A percentile compares a stretch with the other conserved stretches of the same genome.
phyloP scores from a whole-genome alignment of 108 stramenopile species.

The Cyclotella choctawhatcheeana region DNA sequence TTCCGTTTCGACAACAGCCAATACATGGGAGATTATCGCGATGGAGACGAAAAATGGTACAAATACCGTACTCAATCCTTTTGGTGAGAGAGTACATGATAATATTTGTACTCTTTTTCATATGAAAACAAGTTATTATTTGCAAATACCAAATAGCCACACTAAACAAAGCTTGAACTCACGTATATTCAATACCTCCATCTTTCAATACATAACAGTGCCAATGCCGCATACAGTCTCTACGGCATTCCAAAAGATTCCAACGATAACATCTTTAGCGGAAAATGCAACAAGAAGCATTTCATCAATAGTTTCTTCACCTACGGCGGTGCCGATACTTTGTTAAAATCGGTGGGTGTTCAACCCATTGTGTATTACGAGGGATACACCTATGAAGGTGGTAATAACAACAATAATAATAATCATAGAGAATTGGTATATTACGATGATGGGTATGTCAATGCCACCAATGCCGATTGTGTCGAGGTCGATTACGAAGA shows the following conservation, averaged over 20 bases:
- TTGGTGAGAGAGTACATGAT: background rate
- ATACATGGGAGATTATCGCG: background rate
- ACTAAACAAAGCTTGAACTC: too few relatives aligned
- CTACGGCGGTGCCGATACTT: slow-evolving; percentile 48
- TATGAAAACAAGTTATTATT: too few relatives aligned
- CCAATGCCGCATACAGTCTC: slow-evolving; percentile 64
- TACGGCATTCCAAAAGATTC: slow-evolving; percentile 43
- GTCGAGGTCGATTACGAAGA: background rate
- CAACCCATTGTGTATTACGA: background rate
- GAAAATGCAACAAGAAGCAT: slow-evolving; percentile 30
- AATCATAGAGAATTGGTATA: background rate
- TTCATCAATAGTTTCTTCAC: slow-evolving; percentile 74
- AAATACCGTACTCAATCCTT: slow-evolving; percentile 29
- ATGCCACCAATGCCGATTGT: background rate
- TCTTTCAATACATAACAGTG: too few relatives aligned
- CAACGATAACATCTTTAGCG: background rate
- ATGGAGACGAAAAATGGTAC: slow-evolving; percentile 62
- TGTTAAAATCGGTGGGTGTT: slow-evolving; percentile 31
- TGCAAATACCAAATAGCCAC: too few relatives aligned
- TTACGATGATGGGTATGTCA: background rate
- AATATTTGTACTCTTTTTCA: too few relatives aligned
- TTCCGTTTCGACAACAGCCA: background rate
- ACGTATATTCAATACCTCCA: background rate
- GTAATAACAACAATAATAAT: background rate
- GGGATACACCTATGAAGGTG: slow-evolving; percentile 11